Evolutionary conservation across 768 basidiomycete genomes (phyloP), one percentile per base, ranked within the genome.

Genomic region (Mycena indigotica): DNA sequence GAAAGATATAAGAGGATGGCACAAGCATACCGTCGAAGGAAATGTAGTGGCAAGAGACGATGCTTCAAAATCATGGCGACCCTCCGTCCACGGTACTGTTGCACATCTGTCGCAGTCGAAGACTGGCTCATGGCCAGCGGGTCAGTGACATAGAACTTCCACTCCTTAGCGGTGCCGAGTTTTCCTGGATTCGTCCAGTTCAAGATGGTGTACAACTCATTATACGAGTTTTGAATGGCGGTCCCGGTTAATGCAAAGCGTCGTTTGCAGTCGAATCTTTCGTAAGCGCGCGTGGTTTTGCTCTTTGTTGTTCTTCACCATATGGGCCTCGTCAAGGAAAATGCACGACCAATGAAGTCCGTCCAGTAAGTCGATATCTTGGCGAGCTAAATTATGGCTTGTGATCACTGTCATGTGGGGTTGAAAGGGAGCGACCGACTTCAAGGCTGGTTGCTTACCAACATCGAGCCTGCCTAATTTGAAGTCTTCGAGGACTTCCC

Each of bases 231-330:
- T 67, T 98, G 96, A 30, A 80, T 78, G 26, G 82, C 77, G 16
- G 89, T 86, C 19, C 91, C 94, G 0, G 95, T 97, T 44, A 98
- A 76, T 0, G 93, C 96, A 64, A 96, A 93, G 2, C 95, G 87
- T 16, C 75, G 70, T 26, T 61, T 63, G 67, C 91, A 93, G 0
- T 70, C 46, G 65, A 97, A 91, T 50, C 79, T 83, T 64, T 88
- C 84, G 56, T 88, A 86, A 0, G 93, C 88, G n/a, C 68, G 45
- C 0, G 89, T 85, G 3, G 86, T 83, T 59, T 84, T 81, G 0
- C 90, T n/a, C 82, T 2, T 73, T 68, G 2, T 86, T 82, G 60
- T 94, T 95, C 74, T 98, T 98, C 66, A 96, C 80, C 2, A 84
- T 82, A 70, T 98, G 96, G 0, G 86, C 95, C 71, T 98, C 96